These are phyloP conservation scores for Castanopsis chinensis DNA, from an alignment of 306 rosid species.

Conservation along the genomic window DNA sequence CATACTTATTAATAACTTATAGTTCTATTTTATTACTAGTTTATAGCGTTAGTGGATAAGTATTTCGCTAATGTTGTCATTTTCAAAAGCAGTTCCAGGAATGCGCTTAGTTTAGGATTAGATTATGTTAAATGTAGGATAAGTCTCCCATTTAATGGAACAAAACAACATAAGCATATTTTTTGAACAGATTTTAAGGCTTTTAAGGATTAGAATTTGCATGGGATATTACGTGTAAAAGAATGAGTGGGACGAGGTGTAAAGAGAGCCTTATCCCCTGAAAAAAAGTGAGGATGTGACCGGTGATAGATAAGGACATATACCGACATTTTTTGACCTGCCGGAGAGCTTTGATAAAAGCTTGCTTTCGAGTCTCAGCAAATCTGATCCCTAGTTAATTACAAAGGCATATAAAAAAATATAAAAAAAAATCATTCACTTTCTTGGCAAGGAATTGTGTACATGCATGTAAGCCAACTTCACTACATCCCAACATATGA, in stretches of 20 bases:
- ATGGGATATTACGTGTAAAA: neutral
- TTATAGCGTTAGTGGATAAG: no score
- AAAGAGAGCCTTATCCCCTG: conserved; percentile 30
- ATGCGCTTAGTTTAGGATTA: neutral
- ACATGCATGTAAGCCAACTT: neutral
- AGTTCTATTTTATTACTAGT: no score
- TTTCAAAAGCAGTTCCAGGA: no score
- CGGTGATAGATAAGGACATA: conserved; percentile 45
- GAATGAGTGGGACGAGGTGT: conserved; percentile 34
- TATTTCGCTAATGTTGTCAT: no score
- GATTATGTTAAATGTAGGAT: neutral
- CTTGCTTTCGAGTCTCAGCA: conserved; percentile 10
- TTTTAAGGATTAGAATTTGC: neutral
- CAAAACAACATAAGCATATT: neutral
- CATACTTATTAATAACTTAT: no score
- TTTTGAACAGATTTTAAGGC: neutral
- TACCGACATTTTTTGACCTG: conserved; percentile 29
- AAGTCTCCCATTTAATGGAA: neutral
- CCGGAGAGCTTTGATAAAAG: conserved; percentile 7
- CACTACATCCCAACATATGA: neutral
- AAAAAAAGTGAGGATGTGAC: conserved; percentile 31
- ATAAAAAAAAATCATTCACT: neutral
- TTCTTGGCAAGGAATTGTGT: conserved; percentile 2
- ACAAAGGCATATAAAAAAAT: neutral
- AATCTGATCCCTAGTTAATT: neutral